Evolutionary conservation across 2,329 filamentous ascomycete species (phyloP).

Genomic region (Nannizzia gypsea): DNA sequence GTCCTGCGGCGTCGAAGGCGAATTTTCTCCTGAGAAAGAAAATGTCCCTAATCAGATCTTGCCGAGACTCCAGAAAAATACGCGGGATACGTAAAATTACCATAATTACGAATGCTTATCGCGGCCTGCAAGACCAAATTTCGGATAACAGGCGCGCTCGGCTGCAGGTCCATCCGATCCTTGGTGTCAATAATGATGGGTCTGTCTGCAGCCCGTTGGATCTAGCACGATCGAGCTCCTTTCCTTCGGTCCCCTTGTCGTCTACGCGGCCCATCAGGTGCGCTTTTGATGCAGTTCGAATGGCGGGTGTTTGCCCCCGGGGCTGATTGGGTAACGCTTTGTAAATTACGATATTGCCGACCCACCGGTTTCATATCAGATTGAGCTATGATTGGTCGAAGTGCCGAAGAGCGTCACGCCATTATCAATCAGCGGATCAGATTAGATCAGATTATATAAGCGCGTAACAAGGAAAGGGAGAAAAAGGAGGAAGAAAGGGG

Average conservation of each 20-base stretch:
- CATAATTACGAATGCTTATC: neutral
- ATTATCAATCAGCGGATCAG: constrained; percentile 13
- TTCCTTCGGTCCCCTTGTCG: neutral
- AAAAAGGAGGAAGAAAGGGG: neutral
- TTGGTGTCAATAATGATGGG: neutral
- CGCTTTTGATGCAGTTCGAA: neutral
- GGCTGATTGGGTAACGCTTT: neutral
- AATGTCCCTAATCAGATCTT: constrained; percentile 1
- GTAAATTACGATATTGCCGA: neutral
- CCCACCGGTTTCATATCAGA: neutral
- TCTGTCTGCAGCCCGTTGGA: neutral
- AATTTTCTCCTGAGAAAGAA: neutral
- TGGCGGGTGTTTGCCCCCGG: neutral
- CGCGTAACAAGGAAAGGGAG: no score
- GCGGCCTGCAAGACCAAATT: neutral
- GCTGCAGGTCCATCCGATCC: neutral
- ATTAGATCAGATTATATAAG: constrained; percentile 10
- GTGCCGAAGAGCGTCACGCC: neutral
- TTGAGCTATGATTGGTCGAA: neutral
- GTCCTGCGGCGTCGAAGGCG: neutral
- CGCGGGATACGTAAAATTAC: neutral
- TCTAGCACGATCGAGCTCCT: neutral
- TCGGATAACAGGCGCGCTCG: neutral
- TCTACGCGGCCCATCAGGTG: neutral
- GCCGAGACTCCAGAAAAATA: constrained; percentile 3